Evolutionary conservation across 495 filamentous ascomycete genomes (phyloP), one percentile per base, ranked within the genome.

Genomic region (Xanthoparmelia taractica): DNA sequence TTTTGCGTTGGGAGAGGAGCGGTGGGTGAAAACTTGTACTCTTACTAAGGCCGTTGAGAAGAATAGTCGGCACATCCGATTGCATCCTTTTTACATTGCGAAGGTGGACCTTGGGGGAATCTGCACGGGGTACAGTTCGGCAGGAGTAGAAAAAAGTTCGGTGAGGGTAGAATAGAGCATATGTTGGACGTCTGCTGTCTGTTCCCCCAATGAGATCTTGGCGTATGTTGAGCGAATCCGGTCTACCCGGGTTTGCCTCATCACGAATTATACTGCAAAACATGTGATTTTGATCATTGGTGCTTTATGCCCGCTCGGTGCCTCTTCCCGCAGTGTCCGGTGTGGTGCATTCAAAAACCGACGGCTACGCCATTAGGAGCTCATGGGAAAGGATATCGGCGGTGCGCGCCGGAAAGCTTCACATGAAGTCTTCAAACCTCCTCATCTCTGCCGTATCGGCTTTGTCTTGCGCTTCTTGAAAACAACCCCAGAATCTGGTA

Each of bases 391-490:
- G n/a, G n/a, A n/a, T n/a, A n/a, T n/a, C n/a, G n/a, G 27, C 34
- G 13, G 7, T 6, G 20, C 29, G 0, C 20, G 25, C 20, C 15
- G 20, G 18, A n/a, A 18, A 31, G 0, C 12, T 25, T n/a, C 12
- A 4, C 1, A 40, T 29, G 3, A 34, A 2, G n/a, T 47, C 25
- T 25, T 54, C 41, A 18, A 54, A 29, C 17, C 33, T 48, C 15
- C 40, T 72, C 68, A 77, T 66, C 74, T 80, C 48, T 85, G 82
- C 43, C 84, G 80, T 67, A 89, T 82, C 38, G 84, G 83, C 72
- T 92, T 96, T 1, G 87, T 80, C 71, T 94, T 96, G 66, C 92
- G 84, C 75, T 96, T 96, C 76, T 96, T 97, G 78, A 97, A 97
- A 17, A 94, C 76, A 25, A 93, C 79, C 0, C 75, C 80, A 6